Evolutionary conservation across 768 basidiomycete species (phyloP).

Genomic region (Saitozyma sp.): DNA sequence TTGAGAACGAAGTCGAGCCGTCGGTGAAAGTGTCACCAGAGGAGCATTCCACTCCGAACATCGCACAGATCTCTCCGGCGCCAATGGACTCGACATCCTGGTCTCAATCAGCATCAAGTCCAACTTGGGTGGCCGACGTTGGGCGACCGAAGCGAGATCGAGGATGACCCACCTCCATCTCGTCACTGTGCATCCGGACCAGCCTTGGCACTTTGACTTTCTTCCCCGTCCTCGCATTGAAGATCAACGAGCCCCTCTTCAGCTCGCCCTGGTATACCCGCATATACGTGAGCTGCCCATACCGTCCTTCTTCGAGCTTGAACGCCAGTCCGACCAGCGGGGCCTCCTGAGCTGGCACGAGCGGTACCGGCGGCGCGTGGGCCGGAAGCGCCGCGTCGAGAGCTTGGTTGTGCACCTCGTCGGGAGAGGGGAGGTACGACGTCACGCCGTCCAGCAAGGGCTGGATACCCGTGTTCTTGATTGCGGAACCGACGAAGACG

Average conservation of each 20-base stretch:
- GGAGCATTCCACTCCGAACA: slow-evolving; percentile 97
- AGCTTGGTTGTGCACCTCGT: slow-evolving; percentile 74
- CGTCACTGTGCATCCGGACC: slow-evolving; percentile 97
- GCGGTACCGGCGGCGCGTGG: slow-evolving; percentile 67
- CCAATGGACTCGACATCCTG: slow-evolving; percentile 91
- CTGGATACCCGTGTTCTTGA: slow-evolving; percentile 96
- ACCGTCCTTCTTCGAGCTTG: slow-evolving; percentile 96
- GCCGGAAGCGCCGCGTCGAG: slow-evolving; percentile 65
- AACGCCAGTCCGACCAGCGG: slow-evolving; percentile 93
- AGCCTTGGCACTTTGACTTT: slow-evolving; percentile 93
- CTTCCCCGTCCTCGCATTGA: slow-evolving; percentile 91
- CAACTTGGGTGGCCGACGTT: neutral
- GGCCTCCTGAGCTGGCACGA: slow-evolving; percentile 78
- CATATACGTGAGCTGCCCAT: slow-evolving; percentile 97
- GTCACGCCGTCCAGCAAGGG: slow-evolving; percentile 92
- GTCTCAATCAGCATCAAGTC: slow-evolving; percentile 6
- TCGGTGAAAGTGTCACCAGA: slow-evolving; percentile 98
- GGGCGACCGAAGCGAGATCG: slow-evolving; percentile 3
- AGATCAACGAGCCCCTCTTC: slow-evolving; percentile 80
- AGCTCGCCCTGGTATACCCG: slow-evolving; percentile 93
- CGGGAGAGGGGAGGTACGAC: slow-evolving; percentile 86
- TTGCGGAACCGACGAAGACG: slow-evolving; percentile 93
- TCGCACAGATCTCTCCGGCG: slow-evolving; percentile 98
- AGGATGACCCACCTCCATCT: slow-evolving; percentile 81
- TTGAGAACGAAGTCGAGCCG: slow-evolving; percentile 81